These are phyloP conservation scores for Colletotrichum sp. DNA, from an alignment of 2,329 filamentous ascomycete species.

Conservation along the genomic window DNA sequence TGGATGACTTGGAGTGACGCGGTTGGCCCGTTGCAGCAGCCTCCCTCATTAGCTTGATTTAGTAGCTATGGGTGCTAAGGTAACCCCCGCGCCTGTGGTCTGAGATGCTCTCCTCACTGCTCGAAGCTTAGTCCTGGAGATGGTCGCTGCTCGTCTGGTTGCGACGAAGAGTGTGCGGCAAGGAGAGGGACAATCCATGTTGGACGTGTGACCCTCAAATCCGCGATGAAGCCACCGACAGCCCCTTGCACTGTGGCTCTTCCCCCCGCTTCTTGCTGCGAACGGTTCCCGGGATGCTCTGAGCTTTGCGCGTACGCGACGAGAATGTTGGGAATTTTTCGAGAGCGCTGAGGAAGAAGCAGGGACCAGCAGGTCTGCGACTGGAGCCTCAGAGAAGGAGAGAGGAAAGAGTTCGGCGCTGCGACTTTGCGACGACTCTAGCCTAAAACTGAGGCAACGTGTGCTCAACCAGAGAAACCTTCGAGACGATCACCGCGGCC, in stretches of 20 bases:
- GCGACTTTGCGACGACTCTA: background rate
- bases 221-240: background rate
- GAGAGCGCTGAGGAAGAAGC: background rate
- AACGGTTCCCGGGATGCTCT: constrained; percentile 3
- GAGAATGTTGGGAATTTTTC: constrained; percentile 15
- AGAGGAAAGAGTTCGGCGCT: background rate
- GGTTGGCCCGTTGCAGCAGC: constrained; percentile 14
- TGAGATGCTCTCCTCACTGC: background rate
- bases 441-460: background rate
- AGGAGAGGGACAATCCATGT: background rate
- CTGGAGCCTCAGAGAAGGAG: background rate
- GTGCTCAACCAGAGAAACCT: background rate
- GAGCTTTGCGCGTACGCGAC: constrained; percentile 18
- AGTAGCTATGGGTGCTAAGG: background rate
- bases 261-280: background rate
- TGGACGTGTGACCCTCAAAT: background rate
- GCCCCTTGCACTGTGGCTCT: background rate
- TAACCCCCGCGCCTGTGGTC: background rate
- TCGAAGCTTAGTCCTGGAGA: background rate
- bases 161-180: background rate
- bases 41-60: background rate
- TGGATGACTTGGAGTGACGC: constrained; percentile 14
- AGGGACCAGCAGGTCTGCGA: background rate
- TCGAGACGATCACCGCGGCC: background rate
- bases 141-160: background rate